Evolutionary conservation across 2,329 filamentous ascomycete species (phyloP).

Genomic region (Emergomyces orientalis): DNA sequence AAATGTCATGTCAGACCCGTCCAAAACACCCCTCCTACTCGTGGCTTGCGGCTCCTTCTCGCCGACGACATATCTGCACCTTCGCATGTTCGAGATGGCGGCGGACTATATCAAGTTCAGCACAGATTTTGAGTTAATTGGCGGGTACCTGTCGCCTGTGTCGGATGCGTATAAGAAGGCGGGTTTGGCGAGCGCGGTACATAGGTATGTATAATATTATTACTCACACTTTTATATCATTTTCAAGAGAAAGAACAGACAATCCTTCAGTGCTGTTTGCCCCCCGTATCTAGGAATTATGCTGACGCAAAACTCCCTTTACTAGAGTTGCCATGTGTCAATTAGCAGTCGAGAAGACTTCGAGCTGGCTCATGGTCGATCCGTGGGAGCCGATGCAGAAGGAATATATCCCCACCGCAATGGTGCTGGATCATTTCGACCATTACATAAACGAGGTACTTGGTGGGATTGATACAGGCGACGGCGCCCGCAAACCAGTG

Average conservation of each 20-base stretch:
- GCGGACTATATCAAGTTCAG: conserved; percentile 68
- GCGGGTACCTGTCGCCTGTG: conserved; percentile 75
- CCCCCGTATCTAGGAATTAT: neutral
- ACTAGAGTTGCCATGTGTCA: conserved; percentile 74
- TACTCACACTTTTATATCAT: neutral
- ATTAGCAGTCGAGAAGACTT: conserved; percentile 61
- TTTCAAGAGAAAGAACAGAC: too few relatives aligned
- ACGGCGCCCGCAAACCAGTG: conserved; percentile 57
- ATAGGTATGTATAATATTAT: conserved; percentile 43
- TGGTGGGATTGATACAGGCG: conserved; percentile 60
- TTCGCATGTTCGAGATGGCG: conserved; percentile 84
- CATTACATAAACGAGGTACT: conserved; percentile 75
- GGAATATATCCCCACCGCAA: conserved; percentile 78
- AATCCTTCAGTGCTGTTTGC: neutral
- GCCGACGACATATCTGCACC: conserved; percentile 58
- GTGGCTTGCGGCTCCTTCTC: conserved; percentile 55
- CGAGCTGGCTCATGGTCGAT: conserved; percentile 76
- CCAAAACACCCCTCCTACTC: conserved; percentile 40
- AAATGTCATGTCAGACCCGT: conserved; percentile 39
- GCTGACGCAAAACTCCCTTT: neutral
- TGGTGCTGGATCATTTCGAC: conserved; percentile 84
- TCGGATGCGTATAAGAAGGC: conserved; percentile 70
- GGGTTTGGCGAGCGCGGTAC: conserved; percentile 61
- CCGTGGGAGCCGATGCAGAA: conserved; percentile 80
- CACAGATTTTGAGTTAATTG: conserved; percentile 73